Evolutionary conservation across 2,329 filamentous ascomycete genomes (phyloP), one percentile per base, ranked within the genome.

Genomic region (Pezicula neosporulosa): DNA sequence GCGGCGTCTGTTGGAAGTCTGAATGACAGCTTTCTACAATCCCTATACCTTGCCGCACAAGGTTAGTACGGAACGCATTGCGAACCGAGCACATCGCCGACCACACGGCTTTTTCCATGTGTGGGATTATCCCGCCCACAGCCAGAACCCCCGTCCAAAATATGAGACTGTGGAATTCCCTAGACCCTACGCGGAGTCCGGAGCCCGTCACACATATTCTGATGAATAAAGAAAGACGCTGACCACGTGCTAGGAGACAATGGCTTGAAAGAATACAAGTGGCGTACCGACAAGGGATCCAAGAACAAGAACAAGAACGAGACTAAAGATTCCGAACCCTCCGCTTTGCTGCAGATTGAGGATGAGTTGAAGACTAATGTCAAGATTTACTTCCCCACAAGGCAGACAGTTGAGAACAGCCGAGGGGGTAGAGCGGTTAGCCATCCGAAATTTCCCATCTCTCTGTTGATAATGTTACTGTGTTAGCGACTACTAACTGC

Each of bases 1-100:
- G 81, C 88, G 21, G 90, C 93, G 1, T 97, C 93, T 0, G 71
- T 97, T 5, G 94, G 93, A 16, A 83, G 83, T 8, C 66, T 97
- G 39, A 90, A 84, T 48, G 75, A 80, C 39, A 77, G 81, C 6
- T 83, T 95, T 53, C 68, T 97, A 27, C 68, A 68, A 48, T 72
- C 73, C 19, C 70, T 89, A 3, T 81, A 83, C 60, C 69, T 78
- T 43, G 82, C 83, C 10, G 77, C 79, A 21, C 75, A 74, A 71
- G 84, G 81, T 73, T 66, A 53, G 57, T 44, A 21, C 18, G 16
- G 39, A 44, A 13, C 42, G 27, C 15, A 15, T 16, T 24, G 21
- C 6, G 24, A 16, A 10, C 42, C 42, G 6, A 37, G 21, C 19
- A 28, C 30, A 33, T 16, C 27, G 21, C 30, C 30, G 12, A 33